phyloP scores from a whole-genome alignment of 2,329 filamentous ascomycete genomes.

The Tolypocladium inflatum region DNA sequence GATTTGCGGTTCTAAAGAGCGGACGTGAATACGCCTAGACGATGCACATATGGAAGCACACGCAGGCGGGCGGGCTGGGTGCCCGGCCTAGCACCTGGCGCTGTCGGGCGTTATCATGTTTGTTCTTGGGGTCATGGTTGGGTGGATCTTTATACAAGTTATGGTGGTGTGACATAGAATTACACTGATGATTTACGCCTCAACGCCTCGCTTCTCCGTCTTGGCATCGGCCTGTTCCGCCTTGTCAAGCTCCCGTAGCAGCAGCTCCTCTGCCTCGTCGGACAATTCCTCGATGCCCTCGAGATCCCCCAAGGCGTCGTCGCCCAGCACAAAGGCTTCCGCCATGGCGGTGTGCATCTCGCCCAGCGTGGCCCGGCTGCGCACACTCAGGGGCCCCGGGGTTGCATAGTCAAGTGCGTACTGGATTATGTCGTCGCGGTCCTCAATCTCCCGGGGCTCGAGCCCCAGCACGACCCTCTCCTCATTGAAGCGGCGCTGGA shows the following conservation, averaged over 20 bases:
- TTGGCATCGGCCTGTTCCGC: conserved; percentile 10
- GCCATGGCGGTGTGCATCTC: conserved; percentile 29
- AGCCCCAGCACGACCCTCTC: conserved; percentile 61
- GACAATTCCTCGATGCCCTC: conserved; percentile 29
- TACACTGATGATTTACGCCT: background rate
- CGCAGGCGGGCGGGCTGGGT: background rate
- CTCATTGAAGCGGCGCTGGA: conserved; percentile 55
- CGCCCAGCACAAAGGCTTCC: conserved; percentile 38
- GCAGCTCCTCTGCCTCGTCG: conserved; percentile 24
- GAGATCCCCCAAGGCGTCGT: conserved; percentile 26
- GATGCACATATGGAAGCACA: background rate
- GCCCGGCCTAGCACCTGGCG: background rate
- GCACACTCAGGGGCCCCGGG: conserved; percentile 25
- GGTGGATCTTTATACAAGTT: background rate
- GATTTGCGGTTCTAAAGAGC: conserved; percentile 48
- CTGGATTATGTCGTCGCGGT: conserved; percentile 27
- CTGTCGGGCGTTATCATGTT: background rate
- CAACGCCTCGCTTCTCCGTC: conserved; percentile 3
- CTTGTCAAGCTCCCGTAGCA: conserved; percentile 22
- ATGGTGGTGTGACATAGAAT: background rate
- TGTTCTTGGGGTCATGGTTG: background rate
- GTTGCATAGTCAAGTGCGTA: conserved; percentile 32
- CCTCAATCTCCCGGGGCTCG: conserved; percentile 23
- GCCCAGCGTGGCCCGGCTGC: conserved; percentile 26
- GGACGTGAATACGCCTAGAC: background rate